Percentiles rank a stretch among this genome's conserved stretches.
Conservation (phyloP, 768 basidiomycete species). For the Lanmaoa rubissima region DNA sequence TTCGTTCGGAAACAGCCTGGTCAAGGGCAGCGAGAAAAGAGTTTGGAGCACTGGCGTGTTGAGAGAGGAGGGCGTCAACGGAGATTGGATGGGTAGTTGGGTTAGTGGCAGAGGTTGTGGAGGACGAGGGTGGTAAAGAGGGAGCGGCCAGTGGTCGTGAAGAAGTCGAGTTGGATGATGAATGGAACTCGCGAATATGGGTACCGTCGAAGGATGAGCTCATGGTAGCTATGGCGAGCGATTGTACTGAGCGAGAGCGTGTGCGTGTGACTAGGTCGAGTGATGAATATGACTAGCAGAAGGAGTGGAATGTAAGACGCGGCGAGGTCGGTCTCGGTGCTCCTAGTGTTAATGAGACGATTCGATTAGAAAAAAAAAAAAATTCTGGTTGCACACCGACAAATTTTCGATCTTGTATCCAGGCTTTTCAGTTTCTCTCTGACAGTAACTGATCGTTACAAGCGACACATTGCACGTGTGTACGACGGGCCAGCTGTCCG, state of each 20-base stretch:
- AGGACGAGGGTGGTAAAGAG: slow-evolving; percentile 25
- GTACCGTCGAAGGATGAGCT: slow-evolving; percentile 20
- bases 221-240: slow-evolving; percentile 8
- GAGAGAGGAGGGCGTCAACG: slow-evolving; percentile 52
- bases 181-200: slow-evolving; percentile 24
- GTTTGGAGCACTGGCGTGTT: slow-evolving; percentile 52
- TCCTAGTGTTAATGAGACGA: not conserved
- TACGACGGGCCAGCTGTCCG: no score
- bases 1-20: slow-evolving; percentile 75
- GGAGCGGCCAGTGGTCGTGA: slow-evolving; percentile 31
- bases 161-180: slow-evolving; percentile 26
- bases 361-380: not conserved
- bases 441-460: no score
- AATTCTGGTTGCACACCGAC: not conserved
- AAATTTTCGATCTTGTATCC: not conserved
- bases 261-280: not conserved
- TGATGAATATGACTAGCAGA: no score
- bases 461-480: no score
- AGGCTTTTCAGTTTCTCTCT: no score
- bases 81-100: slow-evolving; percentile 39
- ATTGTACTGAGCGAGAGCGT: not conserved
- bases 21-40: slow-evolving; percentile 66
- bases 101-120: slow-evolving; percentile 29
- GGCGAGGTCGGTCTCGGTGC: not conserved
- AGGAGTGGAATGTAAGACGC: no score